These are phyloP conservation scores for Mucor velutinosus DNA, from an alignment of 371 early-diverging fungal genomes.

Conservation along the genomic window DNA sequence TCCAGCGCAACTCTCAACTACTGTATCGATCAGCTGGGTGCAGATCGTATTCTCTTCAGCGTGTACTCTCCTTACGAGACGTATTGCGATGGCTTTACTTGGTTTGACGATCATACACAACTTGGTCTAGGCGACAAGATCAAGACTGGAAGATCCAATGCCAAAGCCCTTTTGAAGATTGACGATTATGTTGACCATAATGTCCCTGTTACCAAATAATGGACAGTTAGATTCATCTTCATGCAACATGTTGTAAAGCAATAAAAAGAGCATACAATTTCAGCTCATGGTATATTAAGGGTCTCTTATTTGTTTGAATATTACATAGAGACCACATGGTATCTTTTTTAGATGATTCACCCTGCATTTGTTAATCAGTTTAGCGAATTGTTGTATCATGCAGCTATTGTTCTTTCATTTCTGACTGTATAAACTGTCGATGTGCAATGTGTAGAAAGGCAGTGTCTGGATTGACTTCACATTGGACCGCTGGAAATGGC, in stretches of 20 bases:
- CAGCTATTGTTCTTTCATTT: neutral
- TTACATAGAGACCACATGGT: neutral
- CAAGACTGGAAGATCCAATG: neutral
- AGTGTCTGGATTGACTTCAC: neutral
- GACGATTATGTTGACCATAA: neutral
- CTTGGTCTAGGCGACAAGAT: neutral
- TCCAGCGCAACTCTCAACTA: neutral
- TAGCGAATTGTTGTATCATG: neutral
- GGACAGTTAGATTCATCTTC: neutral
- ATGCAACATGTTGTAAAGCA: neutral
- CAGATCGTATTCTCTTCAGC: neutral
- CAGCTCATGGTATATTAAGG: neutral
- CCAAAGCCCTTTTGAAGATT: neutral
- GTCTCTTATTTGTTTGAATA: neutral
- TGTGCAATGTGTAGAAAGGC: neutral
- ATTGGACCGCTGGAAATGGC: too few species aligned
- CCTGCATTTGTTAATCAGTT: neutral
- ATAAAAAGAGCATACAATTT: neutral
- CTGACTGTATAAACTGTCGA: neutral
- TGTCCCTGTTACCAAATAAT: neutral
- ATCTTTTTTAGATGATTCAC: neutral
- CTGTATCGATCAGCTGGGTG: neutral
- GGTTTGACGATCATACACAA: neutral
- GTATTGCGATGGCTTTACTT: neutral
- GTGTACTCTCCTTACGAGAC: neutral